These are phyloP conservation scores for Podospora fimiseda DNA, from an alignment of 495 filamentous ascomycete genomes.

Conservation along the genomic window DNA sequence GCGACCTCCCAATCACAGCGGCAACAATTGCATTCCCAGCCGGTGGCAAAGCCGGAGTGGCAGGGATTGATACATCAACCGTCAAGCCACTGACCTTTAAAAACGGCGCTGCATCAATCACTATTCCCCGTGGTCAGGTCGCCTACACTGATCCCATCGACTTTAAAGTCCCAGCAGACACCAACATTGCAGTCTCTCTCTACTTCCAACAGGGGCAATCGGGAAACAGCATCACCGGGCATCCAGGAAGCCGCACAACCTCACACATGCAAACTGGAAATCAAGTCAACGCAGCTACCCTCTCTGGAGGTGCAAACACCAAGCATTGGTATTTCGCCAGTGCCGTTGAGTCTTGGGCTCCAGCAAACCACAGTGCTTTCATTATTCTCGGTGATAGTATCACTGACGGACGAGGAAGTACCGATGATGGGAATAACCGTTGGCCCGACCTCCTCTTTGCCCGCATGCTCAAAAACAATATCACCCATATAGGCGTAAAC, in stretches of 20 bases:
- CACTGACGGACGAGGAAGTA: slow-evolving; percentile 63
- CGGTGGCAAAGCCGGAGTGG: slow-evolving; percentile 44
- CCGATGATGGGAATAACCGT: slow-evolving; percentile 59
- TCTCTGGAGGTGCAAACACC: slow-evolving; percentile 39
- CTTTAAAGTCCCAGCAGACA: slow-evolving; percentile 41
- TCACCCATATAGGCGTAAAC: slow-evolving; percentile 48
- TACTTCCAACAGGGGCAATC: slow-evolving; percentile 54
- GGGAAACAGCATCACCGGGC: slow-evolving; percentile 53
- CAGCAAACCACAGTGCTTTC: slow-evolving; percentile 39
- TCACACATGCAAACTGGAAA: slow-evolving; percentile 54
- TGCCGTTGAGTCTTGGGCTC: slow-evolving; percentile 52
- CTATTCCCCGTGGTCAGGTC: slow-evolving; percentile 52
- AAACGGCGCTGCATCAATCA: slow-evolving; percentile 41
- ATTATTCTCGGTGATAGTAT: slow-evolving; percentile 68
- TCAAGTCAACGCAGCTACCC: slow-evolving; percentile 38
- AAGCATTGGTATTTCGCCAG: slow-evolving; percentile 57
- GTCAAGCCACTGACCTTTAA: slow-evolving; percentile 52
- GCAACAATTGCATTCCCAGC: slow-evolving; percentile 51
- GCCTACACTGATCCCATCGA: slow-evolving; percentile 60
- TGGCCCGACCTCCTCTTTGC: slow-evolving; percentile 63
- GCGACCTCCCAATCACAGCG: slow-evolving; percentile 53
- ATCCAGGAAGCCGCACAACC: slow-evolving; percentile 63
- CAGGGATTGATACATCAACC: slow-evolving; percentile 44
- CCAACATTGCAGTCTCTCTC: slow-evolving; percentile 51
- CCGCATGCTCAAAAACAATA: slow-evolving; percentile 43